Evolutionary conservation across 2,329 filamentous ascomycete species (phyloP).

Genomic region (Paraphaeosphaeria sporulosa): DNA sequence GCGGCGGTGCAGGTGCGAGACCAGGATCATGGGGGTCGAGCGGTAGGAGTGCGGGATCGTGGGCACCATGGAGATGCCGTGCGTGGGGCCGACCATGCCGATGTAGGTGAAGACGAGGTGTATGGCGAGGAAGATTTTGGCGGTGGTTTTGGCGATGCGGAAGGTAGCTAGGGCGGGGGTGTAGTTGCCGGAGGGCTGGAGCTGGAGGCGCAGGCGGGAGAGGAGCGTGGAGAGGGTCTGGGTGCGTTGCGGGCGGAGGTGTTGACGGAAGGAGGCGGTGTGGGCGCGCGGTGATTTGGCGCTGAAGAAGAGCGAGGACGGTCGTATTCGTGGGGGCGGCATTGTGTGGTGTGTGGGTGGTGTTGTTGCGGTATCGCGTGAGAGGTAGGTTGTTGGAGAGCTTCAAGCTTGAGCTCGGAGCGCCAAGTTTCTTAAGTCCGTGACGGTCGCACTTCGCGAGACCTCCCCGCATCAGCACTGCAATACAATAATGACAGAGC

Average conservation of each 20-base stretch:
- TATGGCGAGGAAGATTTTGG: conserved; percentile 28
- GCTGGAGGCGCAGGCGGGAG: conserved; percentile 18
- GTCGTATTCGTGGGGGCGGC: conserved; percentile 30
- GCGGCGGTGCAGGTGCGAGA: conserved; percentile 38
- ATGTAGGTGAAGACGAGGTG: conserved; percentile 61
- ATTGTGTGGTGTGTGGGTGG: conserved; percentile 18
- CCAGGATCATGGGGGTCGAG: conserved; percentile 30
- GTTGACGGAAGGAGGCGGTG: conserved; percentile 8
- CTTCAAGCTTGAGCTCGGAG: conserved; percentile 10
- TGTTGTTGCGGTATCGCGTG: conserved; percentile 21
- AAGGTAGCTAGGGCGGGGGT: neutral
- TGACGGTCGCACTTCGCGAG: conserved; percentile 1
- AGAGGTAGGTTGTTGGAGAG: no score
- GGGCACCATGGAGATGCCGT: conserved; percentile 88
- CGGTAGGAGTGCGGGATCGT: conserved; percentile 63
- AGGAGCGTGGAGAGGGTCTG: conserved; percentile 4
- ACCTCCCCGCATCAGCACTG: neutral
- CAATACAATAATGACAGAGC: neutral
- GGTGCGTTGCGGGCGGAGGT: conserved; percentile 11
- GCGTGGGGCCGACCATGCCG: conserved; percentile 65
- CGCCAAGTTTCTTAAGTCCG: conserved; percentile 17
- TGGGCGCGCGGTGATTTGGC: conserved; percentile 17
- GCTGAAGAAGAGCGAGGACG: conserved; percentile 5
- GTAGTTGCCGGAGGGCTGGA: conserved; percentile 1
- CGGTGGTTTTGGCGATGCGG: conserved; percentile 19